These are phyloP conservation scores for Trichoderma oligosporum DNA, from an alignment of 2,329 filamentous ascomycete species.

Conservation along the genomic window DNA sequence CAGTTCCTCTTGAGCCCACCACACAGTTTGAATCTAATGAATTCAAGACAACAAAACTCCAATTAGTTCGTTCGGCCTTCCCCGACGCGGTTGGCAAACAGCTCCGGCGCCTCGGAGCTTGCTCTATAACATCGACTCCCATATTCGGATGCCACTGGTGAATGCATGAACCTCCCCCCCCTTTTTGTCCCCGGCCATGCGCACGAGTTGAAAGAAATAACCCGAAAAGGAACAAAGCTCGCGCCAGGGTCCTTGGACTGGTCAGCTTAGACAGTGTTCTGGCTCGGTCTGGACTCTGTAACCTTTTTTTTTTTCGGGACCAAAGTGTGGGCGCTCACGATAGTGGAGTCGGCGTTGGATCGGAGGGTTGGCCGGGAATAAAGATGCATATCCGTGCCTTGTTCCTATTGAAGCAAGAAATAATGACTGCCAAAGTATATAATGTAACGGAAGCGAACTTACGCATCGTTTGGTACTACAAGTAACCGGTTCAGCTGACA, in stretches of 20 bases:
- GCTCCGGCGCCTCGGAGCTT: not conserved
- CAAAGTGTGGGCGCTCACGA: constrained; percentile 12
- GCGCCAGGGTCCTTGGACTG: constrained; percentile 13
- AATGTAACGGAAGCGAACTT: too few species aligned
- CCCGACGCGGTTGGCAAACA: not conserved
- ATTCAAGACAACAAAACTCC: not conserved
- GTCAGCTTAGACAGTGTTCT: constrained; percentile 15
- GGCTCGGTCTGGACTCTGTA: constrained; percentile 23
- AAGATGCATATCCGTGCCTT: constrained; percentile 5
- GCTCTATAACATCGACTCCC: not conserved
- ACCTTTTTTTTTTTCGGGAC: constrained; percentile 3
- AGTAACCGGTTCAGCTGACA: too few species aligned
- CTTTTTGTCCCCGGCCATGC: constrained; percentile 6
- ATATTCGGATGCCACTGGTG: not conserved
- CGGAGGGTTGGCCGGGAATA: constrained; percentile 22
- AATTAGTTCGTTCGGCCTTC: constrained; percentile 9
- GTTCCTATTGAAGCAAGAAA: not conserved
- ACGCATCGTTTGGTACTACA: too few species aligned
- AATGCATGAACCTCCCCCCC: not conserved
- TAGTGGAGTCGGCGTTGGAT: constrained; percentile 20
- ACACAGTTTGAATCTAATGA: too few species aligned
- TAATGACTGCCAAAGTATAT: too few species aligned
- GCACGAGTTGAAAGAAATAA: constrained; percentile 11
- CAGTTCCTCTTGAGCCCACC: too few species aligned
- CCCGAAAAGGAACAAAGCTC: constrained; percentile 21